phyloP scores from a whole-genome alignment of 1,284 basidiomycete genomes.

The Sporisorium exsertum region DNA sequence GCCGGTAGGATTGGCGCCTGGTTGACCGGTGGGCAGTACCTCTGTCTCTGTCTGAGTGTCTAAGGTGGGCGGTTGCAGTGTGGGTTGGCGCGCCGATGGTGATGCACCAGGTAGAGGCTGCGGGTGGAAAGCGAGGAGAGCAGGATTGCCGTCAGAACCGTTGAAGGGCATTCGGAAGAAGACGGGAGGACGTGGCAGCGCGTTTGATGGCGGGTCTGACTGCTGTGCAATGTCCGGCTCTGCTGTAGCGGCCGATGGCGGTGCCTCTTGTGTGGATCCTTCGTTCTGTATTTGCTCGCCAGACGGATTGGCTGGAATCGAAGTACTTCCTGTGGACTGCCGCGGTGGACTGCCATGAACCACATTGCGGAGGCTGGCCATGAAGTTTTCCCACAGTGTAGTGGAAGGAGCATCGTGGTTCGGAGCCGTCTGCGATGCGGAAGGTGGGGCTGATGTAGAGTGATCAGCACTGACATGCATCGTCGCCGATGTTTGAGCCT shows the following conservation, averaged over 20 bases:
- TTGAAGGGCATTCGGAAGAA: slow-evolving; percentile 54
- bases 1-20: background rate
- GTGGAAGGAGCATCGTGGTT: slow-evolving; percentile 11
- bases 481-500: background rate
- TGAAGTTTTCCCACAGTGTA: slow-evolving; percentile 40
- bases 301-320: background rate
- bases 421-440: background rate
- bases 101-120: slow-evolving; percentile 30
- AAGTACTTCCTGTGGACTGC: background rate
- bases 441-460: background rate
- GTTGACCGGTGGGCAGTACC: background rate
- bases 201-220: background rate
- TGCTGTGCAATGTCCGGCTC: background rate
- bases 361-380: slow-evolving; percentile 31
- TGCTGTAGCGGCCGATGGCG: background rate
- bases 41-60: background rate
- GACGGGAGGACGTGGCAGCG: slow-evolving; percentile 24
- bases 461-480: background rate
- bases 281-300: background rate
- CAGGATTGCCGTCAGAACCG: slow-evolving; percentile 44
- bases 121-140: slow-evolving; percentile 54
- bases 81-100: background rate
- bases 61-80: background rate
- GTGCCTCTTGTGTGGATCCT: background rate
- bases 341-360: slow-evolving; percentile 8